Evolutionary conservation across 1,284 basidiomycete genomes (phyloP).

Genomic region (Ceratobasidium sp.): DNA sequence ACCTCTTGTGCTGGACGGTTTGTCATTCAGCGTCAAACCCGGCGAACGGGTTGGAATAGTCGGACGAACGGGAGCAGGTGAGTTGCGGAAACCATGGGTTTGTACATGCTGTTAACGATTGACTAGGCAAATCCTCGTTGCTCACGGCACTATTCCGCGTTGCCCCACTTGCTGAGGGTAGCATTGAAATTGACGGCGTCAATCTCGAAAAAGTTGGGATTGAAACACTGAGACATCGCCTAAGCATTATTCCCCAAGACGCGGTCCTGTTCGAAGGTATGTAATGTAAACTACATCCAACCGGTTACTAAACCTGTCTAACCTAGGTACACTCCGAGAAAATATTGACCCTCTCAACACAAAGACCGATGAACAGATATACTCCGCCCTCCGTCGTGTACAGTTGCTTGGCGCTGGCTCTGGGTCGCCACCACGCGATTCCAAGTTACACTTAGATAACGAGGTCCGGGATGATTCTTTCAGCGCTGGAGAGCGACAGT

Average conservation of each 20-base stretch:
- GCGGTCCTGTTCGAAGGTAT: conserved; percentile 66
- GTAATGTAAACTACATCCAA: conserved; percentile 36
- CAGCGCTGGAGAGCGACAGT: conserved; percentile 82
- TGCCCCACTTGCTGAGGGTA: conserved; percentile 73
- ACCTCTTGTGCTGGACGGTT: conserved; percentile 77
- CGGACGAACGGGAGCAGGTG: conserved; percentile 78
- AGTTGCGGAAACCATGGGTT: conserved; percentile 50
- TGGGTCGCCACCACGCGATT: conserved; percentile 27
- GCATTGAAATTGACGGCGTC: conserved; percentile 68
- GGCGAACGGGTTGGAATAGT: conserved; percentile 86
- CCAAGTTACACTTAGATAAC: conserved; percentile 67
- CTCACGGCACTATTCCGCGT: conserved; percentile 78
- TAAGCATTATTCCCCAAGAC: conserved; percentile 83
- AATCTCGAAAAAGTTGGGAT: conserved; percentile 70
- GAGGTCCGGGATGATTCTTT: conserved; percentile 79
- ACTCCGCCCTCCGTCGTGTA: conserved; percentile 70
- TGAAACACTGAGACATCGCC: conserved; percentile 64
- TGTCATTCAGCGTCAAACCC: conserved; percentile 73
- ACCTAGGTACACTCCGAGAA: conserved; percentile 72
- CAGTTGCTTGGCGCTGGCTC: conserved; percentile 63
- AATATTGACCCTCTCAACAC: conserved; percentile 76
- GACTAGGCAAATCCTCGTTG: conserved; percentile 78
- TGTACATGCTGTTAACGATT: not conserved
- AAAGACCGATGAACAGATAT: conserved; percentile 69
- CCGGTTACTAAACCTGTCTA: conserved; percentile 48